Evolutionary conservation across 441 rosid species (phyloP).

Genomic region (Biscutella auriculata): DNA sequence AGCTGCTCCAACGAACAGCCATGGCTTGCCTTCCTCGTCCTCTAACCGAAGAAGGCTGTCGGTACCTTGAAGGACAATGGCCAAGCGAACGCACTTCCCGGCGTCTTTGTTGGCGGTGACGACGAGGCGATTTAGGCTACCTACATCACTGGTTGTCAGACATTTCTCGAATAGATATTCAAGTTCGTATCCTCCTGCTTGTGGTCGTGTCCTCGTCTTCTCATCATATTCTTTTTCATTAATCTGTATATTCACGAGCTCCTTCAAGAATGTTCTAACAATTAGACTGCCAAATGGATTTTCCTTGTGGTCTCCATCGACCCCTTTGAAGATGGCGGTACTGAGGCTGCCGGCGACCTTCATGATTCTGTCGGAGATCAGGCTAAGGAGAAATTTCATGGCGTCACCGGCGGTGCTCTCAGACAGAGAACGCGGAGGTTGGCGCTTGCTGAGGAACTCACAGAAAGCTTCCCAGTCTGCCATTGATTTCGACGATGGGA

Average conservation of each 20-base stretch:
- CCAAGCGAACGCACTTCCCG: too few relatives aligned
- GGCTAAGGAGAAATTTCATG: not conserved
- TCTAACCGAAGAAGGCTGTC: too few relatives aligned
- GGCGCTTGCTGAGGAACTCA: not conserved
- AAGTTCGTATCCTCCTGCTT: too few relatives aligned
- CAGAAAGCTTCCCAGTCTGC: not conserved
- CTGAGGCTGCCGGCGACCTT: not conserved
- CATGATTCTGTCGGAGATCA: not conserved
- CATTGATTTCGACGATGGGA: not conserved
- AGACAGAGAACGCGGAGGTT: not conserved
- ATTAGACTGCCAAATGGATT: not conserved
- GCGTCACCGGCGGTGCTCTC: not conserved
- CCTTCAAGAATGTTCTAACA: not conserved
- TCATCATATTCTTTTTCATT: not conserved
- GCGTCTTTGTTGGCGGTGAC: too few relatives aligned
- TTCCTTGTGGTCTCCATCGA: not conserved
- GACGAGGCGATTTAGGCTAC: too few relatives aligned
- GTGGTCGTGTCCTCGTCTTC: too few relatives aligned
- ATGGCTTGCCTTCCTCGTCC: conserved; percentile 63
- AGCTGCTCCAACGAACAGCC: conserved; percentile 82
- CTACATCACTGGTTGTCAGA: too few relatives aligned
- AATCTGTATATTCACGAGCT: not conserved
- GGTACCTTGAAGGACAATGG: too few relatives aligned
- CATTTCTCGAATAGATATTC: too few relatives aligned
- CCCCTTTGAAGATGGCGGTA: not conserved